phyloP scores from a whole-genome alignment of 148 eudicot genomes.

The Chenopodium quinoa region DNA sequence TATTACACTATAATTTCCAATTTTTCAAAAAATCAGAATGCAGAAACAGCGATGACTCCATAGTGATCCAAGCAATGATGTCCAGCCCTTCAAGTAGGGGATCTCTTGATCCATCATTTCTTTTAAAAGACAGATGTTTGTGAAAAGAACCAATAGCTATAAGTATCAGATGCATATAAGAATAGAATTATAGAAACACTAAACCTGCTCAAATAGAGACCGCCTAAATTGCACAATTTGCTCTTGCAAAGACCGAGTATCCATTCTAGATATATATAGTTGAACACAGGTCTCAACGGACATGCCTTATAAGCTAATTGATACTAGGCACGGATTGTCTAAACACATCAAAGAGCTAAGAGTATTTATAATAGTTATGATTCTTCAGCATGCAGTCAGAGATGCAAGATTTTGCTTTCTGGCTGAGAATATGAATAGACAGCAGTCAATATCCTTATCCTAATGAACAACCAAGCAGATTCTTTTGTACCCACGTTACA shows the following conservation, averaged over 20 bases:
- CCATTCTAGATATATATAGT: constrained; percentile 24
- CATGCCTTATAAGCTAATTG: constrained; percentile 2
- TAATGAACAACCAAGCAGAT: constrained; percentile 14
- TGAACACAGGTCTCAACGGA: constrained; percentile 8
- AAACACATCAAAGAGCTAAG: background rate
- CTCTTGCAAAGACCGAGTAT: constrained; percentile 19
- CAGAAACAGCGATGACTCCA: background rate
- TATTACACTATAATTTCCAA: background rate
- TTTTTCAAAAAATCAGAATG: background rate
- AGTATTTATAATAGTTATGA: constrained; percentile 28
- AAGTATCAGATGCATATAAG: background rate
- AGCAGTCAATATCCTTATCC: constrained; percentile 20
- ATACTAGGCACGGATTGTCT: constrained; percentile 3
- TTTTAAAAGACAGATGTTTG: no score
- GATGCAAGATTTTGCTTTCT: constrained; percentile 20
- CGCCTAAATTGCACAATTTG: constrained; percentile 22
- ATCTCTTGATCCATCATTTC: background rate
- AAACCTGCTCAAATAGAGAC: constrained; percentile 38
- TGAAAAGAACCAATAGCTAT: background rate
- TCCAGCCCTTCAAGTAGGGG: background rate
- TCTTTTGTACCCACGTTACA: constrained; percentile 13
- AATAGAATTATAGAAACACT: constrained; percentile 2
- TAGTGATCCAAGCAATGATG: background rate
- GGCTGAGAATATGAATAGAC: constrained; percentile 17
- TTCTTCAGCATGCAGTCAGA: background rate